Percentiles rank a stretch among this genome's conserved stretches.
Evolutionary conservation across 164 flowering plant genomes (phyloP).

Genomic region (Platanus orientalis): DNA sequence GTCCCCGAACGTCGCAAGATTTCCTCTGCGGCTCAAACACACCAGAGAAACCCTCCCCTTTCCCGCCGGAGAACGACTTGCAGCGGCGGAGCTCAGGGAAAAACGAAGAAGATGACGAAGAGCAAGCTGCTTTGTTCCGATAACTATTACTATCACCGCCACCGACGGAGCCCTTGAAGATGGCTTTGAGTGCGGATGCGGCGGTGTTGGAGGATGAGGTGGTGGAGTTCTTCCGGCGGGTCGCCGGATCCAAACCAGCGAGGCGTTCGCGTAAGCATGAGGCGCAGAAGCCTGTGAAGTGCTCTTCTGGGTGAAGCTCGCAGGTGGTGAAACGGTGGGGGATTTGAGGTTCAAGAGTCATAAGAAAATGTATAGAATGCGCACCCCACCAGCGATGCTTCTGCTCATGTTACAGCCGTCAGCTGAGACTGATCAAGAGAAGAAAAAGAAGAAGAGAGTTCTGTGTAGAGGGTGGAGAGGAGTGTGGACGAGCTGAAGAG

Average conservation of each 20-base stretch:
- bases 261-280: slow-evolving; percentile 87
- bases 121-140: too few species aligned
- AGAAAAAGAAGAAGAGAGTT: too few species aligned
- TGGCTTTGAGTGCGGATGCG: slow-evolving; percentile 16
- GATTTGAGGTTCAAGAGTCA: slow-evolving; percentile 25
- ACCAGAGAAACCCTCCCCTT: slow-evolving; percentile 51
- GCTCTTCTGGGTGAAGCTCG: slow-evolving; percentile 60
- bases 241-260: slow-evolving; percentile 37
- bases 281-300: slow-evolving; percentile 79
- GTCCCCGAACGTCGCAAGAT: slow-evolving; percentile 80
- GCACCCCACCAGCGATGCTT: slow-evolving; percentile 5
- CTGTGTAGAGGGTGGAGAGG: too few species aligned
- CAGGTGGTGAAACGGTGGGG: slow-evolving; percentile 50
- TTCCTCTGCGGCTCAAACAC: slow-evolving; percentile 71
- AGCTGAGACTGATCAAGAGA: too few species aligned
- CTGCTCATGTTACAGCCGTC: slow-evolving; percentile 17
- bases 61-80: slow-evolving; percentile 66
- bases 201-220: slow-evolving; percentile 7
- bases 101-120: slow-evolving; percentile 19
- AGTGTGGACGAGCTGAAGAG: too few species aligned
- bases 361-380: slow-evolving; percentile 15
- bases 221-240: slow-evolving; percentile 10
- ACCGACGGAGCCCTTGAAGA: slow-evolving; percentile 8
- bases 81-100: slow-evolving; percentile 78
- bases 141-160: neutral